Evolutionary conservation across 192 early-diverging fungal species (phyloP), one percentile per base, ranked within the genome.

Genomic region (Lobosporangium transversale): DNA sequence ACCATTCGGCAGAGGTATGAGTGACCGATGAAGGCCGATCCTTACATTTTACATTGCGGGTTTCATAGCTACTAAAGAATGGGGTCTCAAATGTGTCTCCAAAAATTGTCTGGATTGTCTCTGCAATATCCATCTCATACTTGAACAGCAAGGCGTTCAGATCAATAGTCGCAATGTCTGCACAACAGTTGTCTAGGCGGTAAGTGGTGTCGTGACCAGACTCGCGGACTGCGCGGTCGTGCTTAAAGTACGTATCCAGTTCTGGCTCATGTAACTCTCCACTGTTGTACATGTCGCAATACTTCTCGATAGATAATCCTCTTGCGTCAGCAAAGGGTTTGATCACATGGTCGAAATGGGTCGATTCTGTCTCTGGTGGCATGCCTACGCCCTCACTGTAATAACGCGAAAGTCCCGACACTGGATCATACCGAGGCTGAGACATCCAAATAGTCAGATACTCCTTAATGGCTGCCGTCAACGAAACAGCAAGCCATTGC

Each of bases 191-290:
- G 70, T 99, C 98, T 30, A 95, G 90, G 4, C 96, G 84, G 79
- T 99, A 98, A 12, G 95, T 93, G 0, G 96, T 98, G 79, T 99
- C 96, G 81, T 99, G 96, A 17, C 96, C 97, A 31, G 94, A 96
- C 82, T 98, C 96, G 54, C 97, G 91, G 3, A 97, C 95, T 0
- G 98, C 98, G 6, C 98, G 89, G 76, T 99, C 98, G 79, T 99
- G 98, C 49, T 96, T 86, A 80, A 99, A 99, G 79, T 97, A 99
- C 35, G 82, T 90, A 80, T 99, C 97, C 33, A 99, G 80, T 53
- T 92, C 87, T 7, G 94, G 93, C 65, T 95, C 94, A 33, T 80
- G 59, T 24, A 96, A 81, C 48, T 84, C 66, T 4, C 88, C 90
- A 20, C 59, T 76, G 26, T 86, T 85, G 78, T 99, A 99, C 64